Evolutionary conservation across 768 basidiomycete species (phyloP).

Genomic region (Suillus discolor): DNA sequence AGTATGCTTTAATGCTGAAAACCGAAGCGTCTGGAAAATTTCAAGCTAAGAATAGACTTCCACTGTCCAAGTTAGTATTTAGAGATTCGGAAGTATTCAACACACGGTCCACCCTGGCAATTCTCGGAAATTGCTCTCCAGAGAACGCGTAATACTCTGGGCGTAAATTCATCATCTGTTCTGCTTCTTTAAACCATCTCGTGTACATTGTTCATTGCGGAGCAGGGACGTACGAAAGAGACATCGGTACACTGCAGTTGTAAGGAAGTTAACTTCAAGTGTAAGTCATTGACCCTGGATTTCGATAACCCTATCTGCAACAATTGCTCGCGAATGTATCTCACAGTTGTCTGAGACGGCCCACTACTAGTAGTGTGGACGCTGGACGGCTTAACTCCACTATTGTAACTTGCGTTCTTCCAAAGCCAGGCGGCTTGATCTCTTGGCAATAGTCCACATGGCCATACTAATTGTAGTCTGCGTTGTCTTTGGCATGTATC

Average conservation of each 20-base stretch:
- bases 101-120: background rate
- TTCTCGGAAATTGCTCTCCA: background rate
- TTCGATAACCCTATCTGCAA: background rate
- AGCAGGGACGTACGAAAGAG: background rate
- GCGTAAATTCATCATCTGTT: background rate
- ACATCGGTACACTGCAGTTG: background rate
- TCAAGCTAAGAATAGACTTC: background rate
- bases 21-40: background rate
- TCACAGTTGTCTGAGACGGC: background rate
- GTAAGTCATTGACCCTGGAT: background rate
- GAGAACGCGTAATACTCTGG: background rate
- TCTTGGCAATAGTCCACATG: conserved; percentile 22
- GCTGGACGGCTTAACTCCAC: background rate
- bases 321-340: background rate
- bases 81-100: background rate
- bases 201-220: background rate
- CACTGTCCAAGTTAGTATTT: background rate
- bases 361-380: background rate
- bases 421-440: conserved; percentile 9
- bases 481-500: background rate
- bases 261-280: background rate
- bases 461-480: conserved; percentile 22
- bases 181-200: background rate
- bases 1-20: background rate
- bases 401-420: background rate